Percentiles rank a stretch among this genome's conserved stretches.
These are phyloP conservation scores for Podaxis pistillaris DNA, from an alignment of 768 basidiomycete genomes.

Conservation along the genomic window DNA sequence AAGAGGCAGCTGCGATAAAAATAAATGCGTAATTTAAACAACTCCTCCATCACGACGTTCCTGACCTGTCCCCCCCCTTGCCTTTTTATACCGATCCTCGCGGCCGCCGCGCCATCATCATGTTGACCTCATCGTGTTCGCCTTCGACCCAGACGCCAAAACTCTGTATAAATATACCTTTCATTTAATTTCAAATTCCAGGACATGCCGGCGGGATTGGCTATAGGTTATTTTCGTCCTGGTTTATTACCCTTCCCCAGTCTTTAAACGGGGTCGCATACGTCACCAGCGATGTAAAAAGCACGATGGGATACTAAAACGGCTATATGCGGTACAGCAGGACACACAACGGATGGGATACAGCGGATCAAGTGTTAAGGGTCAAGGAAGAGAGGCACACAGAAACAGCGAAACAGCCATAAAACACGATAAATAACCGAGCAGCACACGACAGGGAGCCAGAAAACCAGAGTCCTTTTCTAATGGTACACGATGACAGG, in stretches of 20 bases:
- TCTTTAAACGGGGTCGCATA: background rate
- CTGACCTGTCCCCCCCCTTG: background rate
- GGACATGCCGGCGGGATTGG: constrained; percentile 7
- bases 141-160: background rate
- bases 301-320: constrained; percentile 9
- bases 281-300: constrained; percentile 1
- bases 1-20: constrained; percentile 7
- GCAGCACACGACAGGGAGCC: background rate
- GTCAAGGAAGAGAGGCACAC: background rate
- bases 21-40: constrained; percentile 6
- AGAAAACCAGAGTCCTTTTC: background rate
- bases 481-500: background rate
- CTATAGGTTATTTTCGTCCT: constrained; percentile 8
- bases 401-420: background rate
- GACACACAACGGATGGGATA: background rate
- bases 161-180: constrained; percentile 9
- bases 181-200: constrained; percentile 7
- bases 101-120: constrained; percentile 2
- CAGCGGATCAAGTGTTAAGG: background rate
- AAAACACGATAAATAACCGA: constrained; percentile 10
- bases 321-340: constrained; percentile 1
- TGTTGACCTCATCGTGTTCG: constrained; percentile 2
- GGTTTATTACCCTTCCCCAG: background rate
- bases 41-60: constrained; percentile 9
- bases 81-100: constrained; percentile 5